Base-by-base conservation (phyloP, 2,329 filamentous ascomycete species). In the Paraphaeosphaeria minitans region DNA sequence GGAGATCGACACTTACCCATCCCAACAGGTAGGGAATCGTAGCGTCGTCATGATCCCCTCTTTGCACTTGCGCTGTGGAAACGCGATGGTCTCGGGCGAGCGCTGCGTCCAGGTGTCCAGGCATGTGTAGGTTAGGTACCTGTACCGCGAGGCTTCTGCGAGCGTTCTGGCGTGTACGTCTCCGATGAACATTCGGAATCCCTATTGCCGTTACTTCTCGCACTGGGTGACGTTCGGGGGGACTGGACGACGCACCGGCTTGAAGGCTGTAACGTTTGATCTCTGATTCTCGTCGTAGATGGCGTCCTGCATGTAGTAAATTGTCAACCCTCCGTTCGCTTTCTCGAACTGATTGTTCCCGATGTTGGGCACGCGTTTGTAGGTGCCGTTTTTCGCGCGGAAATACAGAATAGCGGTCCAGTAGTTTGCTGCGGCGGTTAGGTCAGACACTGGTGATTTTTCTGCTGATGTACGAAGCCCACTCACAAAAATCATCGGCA, bases 101-200 rank as follows among this genome's bases (percentile, higher is more conserved):
- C 61, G 53, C 22, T 55, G 48, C 31, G 58, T 59, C 16, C 52
- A 57, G 33, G 59, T 50, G 35, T 78, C 65, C 37, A 80, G 67
- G 60, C 78, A 80, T 3, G 77, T 79, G 63, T 77, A 80, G 3
- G 78, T 80, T 41, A 80, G 71, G 63, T 79, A 77, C 31, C 76
- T 71, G 59, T 76, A 79, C 22, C 71, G 66, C 29, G 69, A 64
- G 14, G 77, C 70, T 27, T 77, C 53, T 10, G 45, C 35, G 22
- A 52, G 76, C 57, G 78, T 79, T 22, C 62, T 56, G 10, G 57
- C 54, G n/a, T 60, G 51, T 9, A 59, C 29, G 39, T 67, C 57
- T 46, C 64, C 64, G 39, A 63, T 51, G 27, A 62, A 56, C 64
- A 67, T 67, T n/a, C 64, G 57, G 53, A 66, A 55, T 21, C 27